Evolutionary conservation across 805 yeast genomes (phyloP), one percentile per base, ranked within the genome.

Genomic region (Metschnikowia colocasiae): DNA sequence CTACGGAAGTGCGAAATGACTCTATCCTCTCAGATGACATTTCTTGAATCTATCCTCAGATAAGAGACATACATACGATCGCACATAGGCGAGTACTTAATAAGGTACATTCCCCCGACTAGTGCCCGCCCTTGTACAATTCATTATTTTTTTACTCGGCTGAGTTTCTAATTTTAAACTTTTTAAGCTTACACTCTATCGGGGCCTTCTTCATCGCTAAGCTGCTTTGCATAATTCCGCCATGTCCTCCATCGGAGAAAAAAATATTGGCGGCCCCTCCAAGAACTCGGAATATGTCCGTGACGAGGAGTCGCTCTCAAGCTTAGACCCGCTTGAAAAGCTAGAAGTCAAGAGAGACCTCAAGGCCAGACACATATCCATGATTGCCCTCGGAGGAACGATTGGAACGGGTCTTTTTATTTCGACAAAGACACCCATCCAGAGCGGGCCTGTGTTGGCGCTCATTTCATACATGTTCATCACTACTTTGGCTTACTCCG

Each of bases 381-480:
- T 85, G 89, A 79, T 85, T 56, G 88, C 90, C 40, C 71, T 85
- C 18, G 92, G 91, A 51, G 91, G 90, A 52, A 82, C 90, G 29
- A 83, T 85, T 51, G 91, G 91, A 58, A 83, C 90, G 2, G 91
- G 91, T 62, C 71, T 85, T 34, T 83, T 85, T 70, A 80, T 85
- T 40, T 82, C 87, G 60, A 76, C 83, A 34, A 73, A 82, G 4
- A 59, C 74, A 3, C 81, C 87, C 2, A 59, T 85, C 26, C 59
- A 68, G 27, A 82, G 87, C 13, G 92, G 92, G 19, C 91, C 91
- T 1, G 90, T 80, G 9, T 79, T 80, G 44, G 69, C 87, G 4
- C 64, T 85, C 23, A 80, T 85, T 40, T 76, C 87, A 2, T 85
- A 80, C 57, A 41, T 80, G 15, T 82, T 82, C 62, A 82, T 84